Base-by-base conservation (phyloP, 1,284 basidiomycete genomes). In the Cerioporus squamosus region DNA sequence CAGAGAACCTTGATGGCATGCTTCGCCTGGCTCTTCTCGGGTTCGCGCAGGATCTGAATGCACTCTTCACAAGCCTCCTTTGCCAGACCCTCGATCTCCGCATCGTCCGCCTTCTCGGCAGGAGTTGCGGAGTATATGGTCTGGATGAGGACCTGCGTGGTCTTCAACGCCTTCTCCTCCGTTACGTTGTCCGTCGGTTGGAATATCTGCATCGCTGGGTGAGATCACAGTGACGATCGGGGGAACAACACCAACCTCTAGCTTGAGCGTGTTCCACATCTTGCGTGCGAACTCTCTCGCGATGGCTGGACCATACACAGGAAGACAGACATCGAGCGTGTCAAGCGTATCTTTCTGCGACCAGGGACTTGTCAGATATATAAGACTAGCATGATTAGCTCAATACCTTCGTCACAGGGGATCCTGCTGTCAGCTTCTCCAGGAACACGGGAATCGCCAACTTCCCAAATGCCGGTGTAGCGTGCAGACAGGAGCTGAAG, bases 1-100 rank as follows among this genome's bases (percentile, higher is more conserved):
- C 88, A 89, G 17, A 98, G 74, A 20, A 94, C 84, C 70, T 92
- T 93, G 45, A 89, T 89, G 0, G 94, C 93, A 46, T 91, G 87
- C 65, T 88, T 87, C 0, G 95, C 94, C 71, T 94, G 91, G 70
- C 84, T 91, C 77, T 97, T 98, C 73, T 97, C 95, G 0, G 95
- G 94, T 68, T 96, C 92, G 44, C 86, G 83, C 46, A 98, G 75
- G 40, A 91, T 86, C 36, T 84, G 81, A 12, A 95, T 78, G 66
- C 92, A 94, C 69, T 96, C 92, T 58, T 88, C 83, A 61, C 90
- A 90, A 0, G 91, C 88, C 38, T 89, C 86, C 65, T 83, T 83
- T 5, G 88, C 89, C 1, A 97, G 77, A 10, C 86, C 77, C 65
- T 84, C 75, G 45, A 86, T 73, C 17, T 59, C 62, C 15, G 38